Evolutionary conservation across 2,329 filamentous ascomycete genomes (phyloP).

Genomic region (Phialophora verrucosa): DNA sequence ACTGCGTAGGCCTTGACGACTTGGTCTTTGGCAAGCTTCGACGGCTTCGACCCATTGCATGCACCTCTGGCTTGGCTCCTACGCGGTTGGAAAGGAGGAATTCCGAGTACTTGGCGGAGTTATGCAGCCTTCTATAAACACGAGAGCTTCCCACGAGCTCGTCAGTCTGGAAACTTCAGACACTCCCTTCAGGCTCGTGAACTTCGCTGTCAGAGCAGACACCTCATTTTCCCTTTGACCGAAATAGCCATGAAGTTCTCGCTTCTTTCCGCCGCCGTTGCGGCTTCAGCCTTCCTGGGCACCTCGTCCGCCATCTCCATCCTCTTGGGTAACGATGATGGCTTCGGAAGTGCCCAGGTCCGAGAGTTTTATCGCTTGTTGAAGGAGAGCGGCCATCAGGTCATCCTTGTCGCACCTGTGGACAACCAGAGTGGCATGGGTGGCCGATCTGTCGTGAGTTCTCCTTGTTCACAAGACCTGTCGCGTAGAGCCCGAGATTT

Average conservation of each 20-base stretch:
- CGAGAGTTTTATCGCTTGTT: conserved; percentile 50
- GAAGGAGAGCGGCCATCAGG: conserved; percentile 48
- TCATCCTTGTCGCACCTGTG: conserved; percentile 51
- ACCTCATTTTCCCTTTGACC: not conserved
- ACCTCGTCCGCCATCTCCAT: conserved; percentile 37
- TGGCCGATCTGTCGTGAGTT: conserved; percentile 45
- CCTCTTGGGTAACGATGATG: conserved; percentile 46
- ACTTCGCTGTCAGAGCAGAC: not conserved
- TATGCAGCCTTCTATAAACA: not conserved
- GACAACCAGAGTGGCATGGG: conserved; percentile 55
- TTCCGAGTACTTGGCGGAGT: not conserved
- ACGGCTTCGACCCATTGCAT: not conserved
- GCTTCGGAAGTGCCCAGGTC: conserved; percentile 51
- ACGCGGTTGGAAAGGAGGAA: not conserved
- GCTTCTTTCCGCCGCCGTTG: conserved; percentile 21
- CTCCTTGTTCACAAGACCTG: not conserved
- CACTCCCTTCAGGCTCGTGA: not conserved
- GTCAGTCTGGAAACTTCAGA: not conserved
- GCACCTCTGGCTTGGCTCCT: not conserved
- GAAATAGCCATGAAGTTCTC: conserved; percentile 22
- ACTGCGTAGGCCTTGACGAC: not conserved
- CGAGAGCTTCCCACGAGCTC: not conserved
- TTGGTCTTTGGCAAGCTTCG: not conserved
- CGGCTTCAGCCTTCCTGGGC: conserved; percentile 19
- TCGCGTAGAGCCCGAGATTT: not conserved